Evolutionary conservation across 495 filamentous ascomycete genomes (phyloP).

Genomic region (Podospora didyma): DNA sequence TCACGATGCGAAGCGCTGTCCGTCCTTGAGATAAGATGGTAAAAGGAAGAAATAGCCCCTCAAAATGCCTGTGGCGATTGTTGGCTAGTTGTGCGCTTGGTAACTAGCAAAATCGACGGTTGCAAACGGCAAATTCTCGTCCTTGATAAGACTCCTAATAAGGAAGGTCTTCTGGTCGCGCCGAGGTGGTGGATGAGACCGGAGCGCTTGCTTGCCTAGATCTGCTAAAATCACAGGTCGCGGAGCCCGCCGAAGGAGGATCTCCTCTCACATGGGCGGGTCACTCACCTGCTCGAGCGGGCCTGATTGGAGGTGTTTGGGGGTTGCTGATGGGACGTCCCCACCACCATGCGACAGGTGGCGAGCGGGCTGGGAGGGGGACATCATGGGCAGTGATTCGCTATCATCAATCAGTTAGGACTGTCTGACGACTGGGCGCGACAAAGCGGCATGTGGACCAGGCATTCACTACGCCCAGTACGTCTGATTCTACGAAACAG

Average conservation of each 20-base stretch:
- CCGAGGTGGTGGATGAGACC: neutral
- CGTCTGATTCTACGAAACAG: too few species aligned
- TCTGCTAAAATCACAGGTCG: neutral
- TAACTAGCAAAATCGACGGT: neutral
- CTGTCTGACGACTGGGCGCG: too few species aligned
- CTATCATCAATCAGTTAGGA: too few species aligned
- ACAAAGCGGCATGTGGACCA: too few species aligned
- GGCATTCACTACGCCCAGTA: too few species aligned
- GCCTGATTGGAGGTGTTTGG: neutral
- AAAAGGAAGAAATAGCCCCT: neutral
- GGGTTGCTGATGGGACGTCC: neutral
- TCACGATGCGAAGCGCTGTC: too few species aligned
- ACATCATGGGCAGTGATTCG: too few species aligned
- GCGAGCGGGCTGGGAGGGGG: too few species aligned
- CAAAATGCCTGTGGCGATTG: neutral
- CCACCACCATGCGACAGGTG: neutral
- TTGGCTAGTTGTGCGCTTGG: neutral
- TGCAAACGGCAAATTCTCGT: neutral
- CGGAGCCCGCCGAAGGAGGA: neutral
- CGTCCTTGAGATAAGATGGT: too few species aligned
- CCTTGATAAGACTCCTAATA: constrained; percentile 3
- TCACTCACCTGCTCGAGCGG: neutral
- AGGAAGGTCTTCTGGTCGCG: constrained; percentile 4
- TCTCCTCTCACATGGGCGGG: neutral
- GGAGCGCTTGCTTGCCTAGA: neutral